Evolutionary conservation across 2,329 filamentous ascomycete genomes (phyloP).

Genomic region (Penicillium griseofulvum): DNA sequence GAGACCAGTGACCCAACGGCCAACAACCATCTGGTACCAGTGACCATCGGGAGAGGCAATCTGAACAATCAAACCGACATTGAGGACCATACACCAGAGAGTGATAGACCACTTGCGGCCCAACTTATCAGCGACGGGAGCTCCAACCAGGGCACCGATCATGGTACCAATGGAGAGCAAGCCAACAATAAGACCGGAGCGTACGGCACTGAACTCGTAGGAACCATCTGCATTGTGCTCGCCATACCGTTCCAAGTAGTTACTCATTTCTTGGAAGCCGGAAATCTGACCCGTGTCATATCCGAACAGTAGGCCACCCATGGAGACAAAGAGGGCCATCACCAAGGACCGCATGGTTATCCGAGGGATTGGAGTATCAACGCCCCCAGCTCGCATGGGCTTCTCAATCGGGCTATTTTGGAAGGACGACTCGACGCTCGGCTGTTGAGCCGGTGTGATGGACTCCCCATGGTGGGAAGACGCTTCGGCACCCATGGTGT

Average conservation of each 20-base stretch:
- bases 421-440: slow-evolving; percentile 26
- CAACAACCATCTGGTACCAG: slow-evolving; percentile 46
- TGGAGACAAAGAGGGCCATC: slow-evolving; percentile 47
- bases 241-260: slow-evolving; percentile 44
- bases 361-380: slow-evolving; percentile 33
- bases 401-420: slow-evolving; percentile 21
- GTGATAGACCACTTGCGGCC: slow-evolving; percentile 46
- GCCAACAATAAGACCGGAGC: slow-evolving; percentile 44
- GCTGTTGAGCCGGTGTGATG: slow-evolving; percentile 29
- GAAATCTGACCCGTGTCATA: slow-evolving; percentile 49
- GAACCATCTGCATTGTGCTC: slow-evolving; percentile 28
- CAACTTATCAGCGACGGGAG: slow-evolving; percentile 42
- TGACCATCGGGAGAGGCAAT: slow-evolving; percentile 38
- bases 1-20: slow-evolving; percentile 45
- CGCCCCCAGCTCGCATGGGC: slow-evolving; percentile 17
- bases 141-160: slow-evolving; percentile 41
- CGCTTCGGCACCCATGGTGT: slow-evolving; percentile 32
- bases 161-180: slow-evolving; percentile 46
- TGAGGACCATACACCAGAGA: slow-evolving; percentile 42
- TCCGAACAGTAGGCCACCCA: slow-evolving; percentile 48
- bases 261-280: slow-evolving; percentile 43
- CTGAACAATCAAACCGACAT: slow-evolving; percentile 44
- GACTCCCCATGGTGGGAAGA: slow-evolving; percentile 32
- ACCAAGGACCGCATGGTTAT: slow-evolving; percentile 39
- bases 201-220: slow-evolving; percentile 40